phyloP scores from a whole-genome alignment of 768 basidiomycete species.

The Mrakia blollopis region DNA sequence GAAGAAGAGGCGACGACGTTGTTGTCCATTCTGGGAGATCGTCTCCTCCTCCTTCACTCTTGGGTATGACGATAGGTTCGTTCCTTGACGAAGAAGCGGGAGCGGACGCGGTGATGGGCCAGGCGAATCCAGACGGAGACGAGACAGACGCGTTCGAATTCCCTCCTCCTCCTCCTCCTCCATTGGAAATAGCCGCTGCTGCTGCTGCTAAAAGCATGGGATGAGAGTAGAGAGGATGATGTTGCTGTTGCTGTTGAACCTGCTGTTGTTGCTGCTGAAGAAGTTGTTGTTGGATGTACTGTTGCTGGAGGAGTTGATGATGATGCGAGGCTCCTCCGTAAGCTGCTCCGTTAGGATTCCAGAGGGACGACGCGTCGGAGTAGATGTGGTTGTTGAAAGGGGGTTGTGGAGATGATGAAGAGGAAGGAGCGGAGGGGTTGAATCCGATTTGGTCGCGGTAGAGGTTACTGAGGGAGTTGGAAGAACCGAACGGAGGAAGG shows the following conservation, averaged over 20 bases:
- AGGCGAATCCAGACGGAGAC: neutral
- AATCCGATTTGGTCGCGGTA: neutral
- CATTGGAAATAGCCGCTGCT: neutral
- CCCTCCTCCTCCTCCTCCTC: neutral
- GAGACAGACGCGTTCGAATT: neutral
- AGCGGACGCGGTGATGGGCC: neutral
- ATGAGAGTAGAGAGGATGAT: constrained; percentile 4
- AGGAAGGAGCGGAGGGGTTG: neutral
- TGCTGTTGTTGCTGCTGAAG: constrained; percentile 1
- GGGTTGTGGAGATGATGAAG: neutral
- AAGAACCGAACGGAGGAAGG: neutral
- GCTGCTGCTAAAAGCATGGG: constrained; percentile 11
- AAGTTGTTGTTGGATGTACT: constrained; percentile 6
- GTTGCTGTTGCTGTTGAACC: neutral
- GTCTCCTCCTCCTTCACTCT: neutral
- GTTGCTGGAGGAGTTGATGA: constrained; percentile 5
- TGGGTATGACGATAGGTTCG: neutral
- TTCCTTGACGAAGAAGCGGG: neutral
- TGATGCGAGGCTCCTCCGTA: neutral
- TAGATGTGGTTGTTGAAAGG: neutral
- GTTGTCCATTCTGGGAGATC: neutral
- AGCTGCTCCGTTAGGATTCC: constrained; percentile 2
- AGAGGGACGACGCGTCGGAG: neutral
- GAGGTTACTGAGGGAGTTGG: constrained; percentile 4
- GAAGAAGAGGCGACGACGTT: neutral